phyloP scores from a whole-genome alignment of 2,329 filamentous ascomycete species.

The Calonectria honghensis region DNA sequence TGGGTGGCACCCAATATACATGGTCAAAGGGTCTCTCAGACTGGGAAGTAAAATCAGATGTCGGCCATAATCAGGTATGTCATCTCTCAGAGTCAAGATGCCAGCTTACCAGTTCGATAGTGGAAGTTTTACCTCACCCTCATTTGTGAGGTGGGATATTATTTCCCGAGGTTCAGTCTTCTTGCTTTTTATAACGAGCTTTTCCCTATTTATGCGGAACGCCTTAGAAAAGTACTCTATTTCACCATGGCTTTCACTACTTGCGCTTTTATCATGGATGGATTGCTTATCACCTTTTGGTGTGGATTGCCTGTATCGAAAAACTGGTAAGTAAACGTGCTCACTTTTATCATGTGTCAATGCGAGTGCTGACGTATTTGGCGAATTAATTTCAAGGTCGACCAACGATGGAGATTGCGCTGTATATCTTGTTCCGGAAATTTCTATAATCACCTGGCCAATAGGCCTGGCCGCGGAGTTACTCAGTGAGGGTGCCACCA shows the following conservation, averaged over 20 bases:
- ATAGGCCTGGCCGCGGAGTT: neutral
- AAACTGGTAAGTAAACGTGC: neutral
- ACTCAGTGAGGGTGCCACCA: neutral
- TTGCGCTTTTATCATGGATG: neutral
- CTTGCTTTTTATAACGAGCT: constrained; percentile 9
- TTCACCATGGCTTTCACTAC: neutral
- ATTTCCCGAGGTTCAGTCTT: constrained; percentile 10
- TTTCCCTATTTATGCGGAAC: constrained; percentile 4
- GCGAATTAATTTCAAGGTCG: neutral
- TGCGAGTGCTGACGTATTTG: no score
- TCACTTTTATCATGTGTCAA: no score
- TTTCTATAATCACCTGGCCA: neutral
- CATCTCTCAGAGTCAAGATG: neutral
- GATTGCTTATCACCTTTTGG: neutral
- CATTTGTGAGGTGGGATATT: constrained; percentile 1
- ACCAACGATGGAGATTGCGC: neutral
- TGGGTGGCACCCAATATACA: neutral
- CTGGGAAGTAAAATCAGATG: neutral
- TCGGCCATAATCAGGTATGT: neutral
- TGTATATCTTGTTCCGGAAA: neutral
- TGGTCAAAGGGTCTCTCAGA: neutral
- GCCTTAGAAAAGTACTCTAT: neutral
- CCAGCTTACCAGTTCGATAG: neutral
- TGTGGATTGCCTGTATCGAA: constrained; percentile 1
- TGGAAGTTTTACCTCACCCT: neutral